Conservation (phyloP, 2,329 filamentous ascomycete genomes). For the Colletotrichum limetticola region DNA sequence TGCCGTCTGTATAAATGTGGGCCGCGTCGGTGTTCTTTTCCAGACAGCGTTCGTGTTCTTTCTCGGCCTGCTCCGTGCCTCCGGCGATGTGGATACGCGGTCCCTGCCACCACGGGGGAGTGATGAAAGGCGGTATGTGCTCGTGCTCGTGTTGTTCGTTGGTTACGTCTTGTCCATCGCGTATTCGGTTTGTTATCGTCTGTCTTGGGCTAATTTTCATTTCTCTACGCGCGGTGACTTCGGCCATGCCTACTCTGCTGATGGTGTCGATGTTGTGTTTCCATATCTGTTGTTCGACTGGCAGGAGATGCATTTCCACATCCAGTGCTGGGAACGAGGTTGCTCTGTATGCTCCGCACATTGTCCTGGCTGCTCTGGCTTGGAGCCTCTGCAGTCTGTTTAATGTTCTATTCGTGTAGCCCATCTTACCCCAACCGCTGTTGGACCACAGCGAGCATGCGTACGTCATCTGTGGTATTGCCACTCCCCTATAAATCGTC, state of each 20-base stretch:
- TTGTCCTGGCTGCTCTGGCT: not conserved
- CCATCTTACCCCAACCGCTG: conserved; percentile 28
- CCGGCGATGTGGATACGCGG: not conserved
- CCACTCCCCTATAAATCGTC: no score
- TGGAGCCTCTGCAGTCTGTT: not conserved
- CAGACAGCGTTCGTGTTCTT: not conserved
- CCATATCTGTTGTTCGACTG: not conserved
- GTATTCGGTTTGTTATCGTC: not conserved
- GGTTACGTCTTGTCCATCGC: not conserved
- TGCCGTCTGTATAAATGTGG: conserved; percentile 25
- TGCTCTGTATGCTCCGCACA: not conserved
- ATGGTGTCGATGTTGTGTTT: not conserved
- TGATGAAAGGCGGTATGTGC: not conserved
- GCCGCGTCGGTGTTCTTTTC: not conserved
- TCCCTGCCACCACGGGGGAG: not conserved
- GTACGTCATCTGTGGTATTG: conserved; percentile 41
- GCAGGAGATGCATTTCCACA: not conserved
- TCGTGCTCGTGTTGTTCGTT: not conserved
- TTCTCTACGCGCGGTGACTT: not conserved
- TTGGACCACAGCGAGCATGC: conserved; percentile 39
- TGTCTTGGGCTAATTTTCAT: not conserved
- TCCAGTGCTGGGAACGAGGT: not conserved
- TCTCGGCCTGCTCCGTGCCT: not conserved
- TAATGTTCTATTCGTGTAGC: not conserved
- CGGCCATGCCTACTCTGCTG: not conserved